Conservation (phyloP, 2,329 filamentous ascomycete species). For the Sporothrix pallida region DNA sequence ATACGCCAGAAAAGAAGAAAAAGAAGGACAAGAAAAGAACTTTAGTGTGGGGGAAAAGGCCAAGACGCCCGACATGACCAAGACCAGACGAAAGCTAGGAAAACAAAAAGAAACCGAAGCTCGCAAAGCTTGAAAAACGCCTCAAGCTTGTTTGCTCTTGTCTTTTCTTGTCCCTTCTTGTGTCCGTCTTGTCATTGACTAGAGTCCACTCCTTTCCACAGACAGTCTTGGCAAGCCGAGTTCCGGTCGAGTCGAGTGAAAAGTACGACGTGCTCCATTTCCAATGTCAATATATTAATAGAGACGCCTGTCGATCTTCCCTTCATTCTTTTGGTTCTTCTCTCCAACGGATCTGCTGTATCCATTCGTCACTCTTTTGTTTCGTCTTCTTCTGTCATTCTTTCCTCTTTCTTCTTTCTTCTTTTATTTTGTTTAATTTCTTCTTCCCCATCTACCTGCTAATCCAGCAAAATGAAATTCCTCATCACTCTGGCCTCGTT, state of each 20-base stretch:
- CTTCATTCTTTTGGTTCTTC: not conserved
- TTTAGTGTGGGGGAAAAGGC: not conserved
- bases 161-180: too few species aligned
- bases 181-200: too few species aligned
- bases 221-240: conserved; percentile 2
- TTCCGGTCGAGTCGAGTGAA: not conserved
- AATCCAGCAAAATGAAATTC: not conserved
- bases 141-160: too few species aligned
- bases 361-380: conserved; percentile 19
- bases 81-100: not conserved
- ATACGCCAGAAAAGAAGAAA: not conserved
- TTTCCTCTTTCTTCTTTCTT: not conserved
- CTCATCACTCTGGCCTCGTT: not conserved
- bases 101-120: not conserved
- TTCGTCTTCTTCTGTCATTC: not conserved
- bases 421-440: not conserved
- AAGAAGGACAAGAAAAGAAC: not conserved
- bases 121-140: not conserved
- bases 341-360: conserved; percentile 23
- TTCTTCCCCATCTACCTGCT: not conserved
- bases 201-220: too few species aligned
- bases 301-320: not conserved
- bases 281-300: not conserved
- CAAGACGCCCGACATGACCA: not conserved
- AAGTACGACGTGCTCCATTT: not conserved